Conservation (phyloP, 2,329 filamentous ascomycete species). For the Daldinia sp. region DNA sequence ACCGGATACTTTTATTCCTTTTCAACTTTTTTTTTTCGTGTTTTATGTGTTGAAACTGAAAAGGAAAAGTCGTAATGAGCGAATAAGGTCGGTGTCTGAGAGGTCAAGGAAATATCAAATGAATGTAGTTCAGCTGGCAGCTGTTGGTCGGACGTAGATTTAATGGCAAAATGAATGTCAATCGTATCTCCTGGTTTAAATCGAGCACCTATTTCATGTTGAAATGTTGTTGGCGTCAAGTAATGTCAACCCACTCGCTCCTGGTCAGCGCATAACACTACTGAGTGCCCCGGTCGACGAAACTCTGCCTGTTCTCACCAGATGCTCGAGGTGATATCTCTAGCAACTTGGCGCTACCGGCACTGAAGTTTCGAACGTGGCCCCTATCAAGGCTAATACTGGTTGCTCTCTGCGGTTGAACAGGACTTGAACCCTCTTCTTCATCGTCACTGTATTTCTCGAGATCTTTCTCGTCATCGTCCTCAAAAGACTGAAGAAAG, state of each 20-base stretch:
- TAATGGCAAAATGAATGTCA: constrained; percentile 50
- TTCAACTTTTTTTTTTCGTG: constrained; percentile 42
- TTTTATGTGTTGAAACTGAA: constrained; percentile 36
- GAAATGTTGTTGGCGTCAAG: constrained; percentile 18
- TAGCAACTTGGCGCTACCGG: constrained; percentile 80
- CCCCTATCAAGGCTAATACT: constrained; percentile 76
- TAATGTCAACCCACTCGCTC: constrained; percentile 21
- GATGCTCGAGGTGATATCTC: constrained; percentile 72
- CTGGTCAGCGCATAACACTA: constrained; percentile 30
- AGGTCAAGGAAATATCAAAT: constrained; percentile 46
- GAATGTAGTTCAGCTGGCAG: constrained; percentile 33
- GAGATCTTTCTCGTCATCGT: constrained; percentile 46
- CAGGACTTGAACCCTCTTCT: constrained; percentile 47
- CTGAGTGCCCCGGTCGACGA: constrained; percentile 49
- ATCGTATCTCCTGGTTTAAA: constrained; percentile 41
- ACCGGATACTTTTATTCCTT: constrained; percentile 22
- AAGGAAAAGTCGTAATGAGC: constrained; percentile 52
- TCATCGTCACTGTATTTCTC: constrained; percentile 51
- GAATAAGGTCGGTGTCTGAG: constrained; percentile 49
- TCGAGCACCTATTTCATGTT: constrained; percentile 22
- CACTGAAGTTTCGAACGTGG: constrained; percentile 79
- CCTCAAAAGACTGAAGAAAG: constrained; percentile 57
- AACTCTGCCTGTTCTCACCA: constrained; percentile 60
- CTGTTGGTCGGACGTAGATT: constrained; percentile 15
- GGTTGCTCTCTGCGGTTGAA: constrained; percentile 71